Conservation (phyloP, 1,284 basidiomycete species). For the Cryptococcus sp. region DNA sequence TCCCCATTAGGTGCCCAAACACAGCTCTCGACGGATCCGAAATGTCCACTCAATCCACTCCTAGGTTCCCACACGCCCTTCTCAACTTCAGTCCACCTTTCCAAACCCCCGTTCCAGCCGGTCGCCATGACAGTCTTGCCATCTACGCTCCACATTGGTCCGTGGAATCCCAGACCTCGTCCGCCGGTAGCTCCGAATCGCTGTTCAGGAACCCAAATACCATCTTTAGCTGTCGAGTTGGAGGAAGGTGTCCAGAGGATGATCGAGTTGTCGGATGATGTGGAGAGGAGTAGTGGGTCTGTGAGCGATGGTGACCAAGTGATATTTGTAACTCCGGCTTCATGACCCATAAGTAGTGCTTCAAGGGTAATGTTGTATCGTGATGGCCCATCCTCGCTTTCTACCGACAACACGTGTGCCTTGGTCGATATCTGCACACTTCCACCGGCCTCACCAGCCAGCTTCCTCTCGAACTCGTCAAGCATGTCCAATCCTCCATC, state of each 20-base stretch:
- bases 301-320: conserved; percentile 61
- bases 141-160: conserved; percentile 64
- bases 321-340: conserved; percentile 81
- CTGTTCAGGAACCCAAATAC: conserved; percentile 81
- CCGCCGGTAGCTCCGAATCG: conserved; percentile 90
- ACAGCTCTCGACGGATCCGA: conserved; percentile 67
- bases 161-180: conserved; percentile 82
- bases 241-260: conserved; percentile 78
- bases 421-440: conserved; percentile 78
- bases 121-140: conserved; percentile 65
- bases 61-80: conserved; percentile 61
- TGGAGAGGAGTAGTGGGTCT: conserved; percentile 65
- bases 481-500: conserved; percentile 60
- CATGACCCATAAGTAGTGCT: conserved; percentile 85
- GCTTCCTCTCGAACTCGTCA: conserved; percentile 78
- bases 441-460: conserved; percentile 63
- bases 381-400: conserved; percentile 54
- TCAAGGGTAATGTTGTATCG: conserved; percentile 79
- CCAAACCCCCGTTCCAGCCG: conserved; percentile 90
- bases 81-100: conserved; percentile 61
- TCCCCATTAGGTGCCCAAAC: conserved; percentile 79
- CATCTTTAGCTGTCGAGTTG: conserved; percentile 51
- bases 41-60: conserved; percentile 76
- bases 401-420: conserved; percentile 67
- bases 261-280: conserved; percentile 85